phyloP scores from a whole-genome alignment of 108 stramenopile species.

The Cyclotella choctawhatcheeana region DNA sequence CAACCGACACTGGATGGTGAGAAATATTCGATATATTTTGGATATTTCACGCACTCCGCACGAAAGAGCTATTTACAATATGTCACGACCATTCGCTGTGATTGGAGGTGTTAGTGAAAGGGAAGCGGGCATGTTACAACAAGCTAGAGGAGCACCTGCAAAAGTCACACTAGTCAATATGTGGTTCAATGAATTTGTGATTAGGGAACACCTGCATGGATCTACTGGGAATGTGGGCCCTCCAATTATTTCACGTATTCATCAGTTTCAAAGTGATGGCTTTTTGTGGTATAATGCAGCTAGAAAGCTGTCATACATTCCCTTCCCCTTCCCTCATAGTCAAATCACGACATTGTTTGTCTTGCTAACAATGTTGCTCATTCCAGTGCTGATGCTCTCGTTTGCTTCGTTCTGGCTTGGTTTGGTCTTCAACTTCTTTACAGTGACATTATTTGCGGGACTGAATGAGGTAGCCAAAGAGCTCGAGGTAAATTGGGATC shows the following conservation, averaged over 20 bases:
- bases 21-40: slow-evolving; percentile 45
- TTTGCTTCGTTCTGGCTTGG: slow-evolving; percentile 45
- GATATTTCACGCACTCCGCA: slow-evolving; percentile 57
- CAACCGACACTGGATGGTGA: not conserved
- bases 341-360: slow-evolving; percentile 64
- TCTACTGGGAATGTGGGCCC: slow-evolving; percentile 61
- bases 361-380: slow-evolving; percentile 49
- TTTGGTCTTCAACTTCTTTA: slow-evolving; percentile 61
- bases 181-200: slow-evolving; percentile 80
- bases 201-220: slow-evolving; percentile 70
- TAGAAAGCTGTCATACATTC: slow-evolving; percentile 79
- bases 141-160: slow-evolving; percentile 72
- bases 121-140: slow-evolving; percentile 63
- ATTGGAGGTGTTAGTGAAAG: slow-evolving; percentile 74
- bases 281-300: slow-evolving; percentile 75
- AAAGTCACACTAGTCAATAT: slow-evolving; percentile 67
- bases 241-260: slow-evolving; percentile 68
- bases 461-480: slow-evolving; percentile 71
- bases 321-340: slow-evolving; percentile 81
- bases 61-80: slow-evolving; percentile 67
- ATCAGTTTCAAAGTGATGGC: slow-evolving; percentile 70
- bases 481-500: too few species aligned
- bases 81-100: slow-evolving; percentile 72
- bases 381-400: slow-evolving; percentile 71
- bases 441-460: slow-evolving; percentile 64